Base-by-base conservation (phyloP, 2,329 filamentous ascomycete genomes). In the Macroventuria anomochaeta region DNA sequence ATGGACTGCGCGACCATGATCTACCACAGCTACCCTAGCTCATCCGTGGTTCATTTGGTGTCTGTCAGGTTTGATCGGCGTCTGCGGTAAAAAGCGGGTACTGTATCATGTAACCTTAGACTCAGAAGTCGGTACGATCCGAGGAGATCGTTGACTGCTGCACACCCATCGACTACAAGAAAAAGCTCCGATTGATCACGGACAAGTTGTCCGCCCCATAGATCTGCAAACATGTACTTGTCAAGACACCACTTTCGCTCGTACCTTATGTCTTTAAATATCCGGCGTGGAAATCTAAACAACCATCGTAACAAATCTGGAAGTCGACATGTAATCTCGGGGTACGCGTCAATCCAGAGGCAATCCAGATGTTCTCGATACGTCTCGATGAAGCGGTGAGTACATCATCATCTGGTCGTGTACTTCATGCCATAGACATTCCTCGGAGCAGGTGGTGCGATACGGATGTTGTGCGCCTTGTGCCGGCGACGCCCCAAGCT, bases 121-220 rank as follows among this genome's bases (percentile, higher is more conserved):
- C 18, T 18, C 25, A 20, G 26, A 21, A 11, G 41, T 21, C n/a
- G 21, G 2, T 20, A 11, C 8, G 20, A 34, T 52, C 36, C 29
- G 29, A 31, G 17, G 48, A 51, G 38, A 36, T 23, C 25, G 34
- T 47, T 18, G 21, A 47, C n/a, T n/a, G n/a, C 25, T 31, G 31
- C n/a, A 25, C 7, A 12, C 5, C 8, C 26, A 33, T 47, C 36
- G 28, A 38, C 8, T 13, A 7, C 2, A 23, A 7, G 33, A 32
- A 7, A 21, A 28, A 46, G n/a, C 15, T 26, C 23, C 42, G 23
- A 36, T 37, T 28, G 7, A 31, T 20, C 7, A 7, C 8, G 25
- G 1, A 25, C 23, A 25, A 13, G 2, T 18, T 11, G 5, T 29
- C 38, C 38, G n/a, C 10, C 17, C n/a, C 26, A 10, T 1, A 13